Conservation (phyloP, 2,329 filamentous ascomycete species). For the Huntiella abstrusa region DNA sequence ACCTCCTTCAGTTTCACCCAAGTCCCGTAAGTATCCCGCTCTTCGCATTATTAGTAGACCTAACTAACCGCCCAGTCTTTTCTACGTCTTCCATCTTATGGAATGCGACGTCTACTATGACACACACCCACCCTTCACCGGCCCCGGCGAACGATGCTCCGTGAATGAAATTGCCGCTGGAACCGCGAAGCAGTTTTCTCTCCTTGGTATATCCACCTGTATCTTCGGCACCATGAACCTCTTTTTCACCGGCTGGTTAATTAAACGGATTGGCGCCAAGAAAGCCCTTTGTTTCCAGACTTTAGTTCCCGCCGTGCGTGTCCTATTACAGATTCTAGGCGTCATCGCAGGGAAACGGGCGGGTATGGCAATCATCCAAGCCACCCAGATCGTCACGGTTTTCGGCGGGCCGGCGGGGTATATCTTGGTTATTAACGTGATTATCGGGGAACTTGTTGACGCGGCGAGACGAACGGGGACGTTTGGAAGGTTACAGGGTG, state of each 20-base stretch:
- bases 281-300: slow-evolving; percentile 43
- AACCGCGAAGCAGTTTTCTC: slow-evolving; percentile 43
- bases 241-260: slow-evolving; percentile 46
- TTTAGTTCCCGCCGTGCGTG: slow-evolving; percentile 43
- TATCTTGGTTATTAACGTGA: slow-evolving; percentile 48
- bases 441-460: slow-evolving; percentile 45
- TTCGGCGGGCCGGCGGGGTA: slow-evolving; percentile 52
- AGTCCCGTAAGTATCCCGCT: slow-evolving; percentile 23
- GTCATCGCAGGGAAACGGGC: slow-evolving; percentile 39
- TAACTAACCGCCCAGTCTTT: slow-evolving; percentile 18
- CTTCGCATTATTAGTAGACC: not conserved
- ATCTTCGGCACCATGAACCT: slow-evolving; percentile 50
- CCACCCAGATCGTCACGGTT: slow-evolving; percentile 47
- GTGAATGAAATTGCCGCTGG: slow-evolving; percentile 43
- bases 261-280: slow-evolving; percentile 47
- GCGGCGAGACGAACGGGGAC: slow-evolving; percentile 41
- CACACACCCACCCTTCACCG: slow-evolving; percentile 30
- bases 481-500: slow-evolving; percentile 46
- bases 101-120: slow-evolving; percentile 52
- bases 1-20: slow-evolving; percentile 30
- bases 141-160: slow-evolving; percentile 34
- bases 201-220: slow-evolving; percentile 48
- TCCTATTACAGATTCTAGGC: slow-evolving; percentile 44
- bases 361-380: slow-evolving; percentile 51
- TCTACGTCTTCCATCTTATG: slow-evolving; percentile 54